Conservation (phyloP, 192 early-diverging fungal genomes). For the Chytriomyces sp. region DNA sequence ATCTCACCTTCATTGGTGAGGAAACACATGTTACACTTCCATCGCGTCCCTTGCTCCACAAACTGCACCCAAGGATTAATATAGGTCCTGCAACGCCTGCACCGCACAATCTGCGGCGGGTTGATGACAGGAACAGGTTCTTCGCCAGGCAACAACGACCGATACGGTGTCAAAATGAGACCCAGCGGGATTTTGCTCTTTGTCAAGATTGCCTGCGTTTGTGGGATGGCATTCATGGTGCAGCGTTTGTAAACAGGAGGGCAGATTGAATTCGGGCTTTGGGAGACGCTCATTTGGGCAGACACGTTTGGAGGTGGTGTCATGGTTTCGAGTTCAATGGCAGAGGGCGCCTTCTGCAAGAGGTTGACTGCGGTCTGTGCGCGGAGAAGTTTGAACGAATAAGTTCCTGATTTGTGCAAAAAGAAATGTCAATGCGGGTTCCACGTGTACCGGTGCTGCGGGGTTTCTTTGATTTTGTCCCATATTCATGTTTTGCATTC, state of each 20-base stretch:
- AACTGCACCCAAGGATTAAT: slow-evolving; percentile 97
- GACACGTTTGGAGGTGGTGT: slow-evolving; percentile 12
- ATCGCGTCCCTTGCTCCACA: slow-evolving; percentile 92
- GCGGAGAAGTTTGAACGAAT: background rate
- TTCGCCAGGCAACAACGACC: slow-evolving; percentile 73
- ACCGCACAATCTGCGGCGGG: slow-evolving; percentile 90
- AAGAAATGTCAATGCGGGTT: background rate
- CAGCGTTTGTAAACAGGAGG: slow-evolving; percentile 83
- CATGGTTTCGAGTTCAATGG: slow-evolving; percentile 21
- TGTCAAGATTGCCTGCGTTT: slow-evolving; percentile 76
- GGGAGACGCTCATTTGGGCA: slow-evolving; percentile 47
- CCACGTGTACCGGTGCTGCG: background rate
- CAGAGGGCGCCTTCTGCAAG: slow-evolving; percentile 18
- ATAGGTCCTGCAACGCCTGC: slow-evolving; percentile 92
- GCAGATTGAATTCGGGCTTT: slow-evolving; percentile 65
- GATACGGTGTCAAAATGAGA: slow-evolving; percentile 88
- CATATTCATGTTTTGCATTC: slow-evolving; percentile 36
- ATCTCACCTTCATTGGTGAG: slow-evolving; percentile 82
- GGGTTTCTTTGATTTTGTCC: slow-evolving; percentile 1
- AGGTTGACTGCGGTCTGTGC: slow-evolving; percentile 21
- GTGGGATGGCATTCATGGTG: slow-evolving; percentile 89
- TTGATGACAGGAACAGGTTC: slow-evolving; percentile 84
- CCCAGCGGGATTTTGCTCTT: slow-evolving; percentile 92
- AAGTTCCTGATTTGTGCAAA: background rate
- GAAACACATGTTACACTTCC: slow-evolving; percentile 96